Evolutionary conservation across 2,329 filamentous ascomycete species (phyloP).

Genomic region (Fusarium staphyleae): DNA sequence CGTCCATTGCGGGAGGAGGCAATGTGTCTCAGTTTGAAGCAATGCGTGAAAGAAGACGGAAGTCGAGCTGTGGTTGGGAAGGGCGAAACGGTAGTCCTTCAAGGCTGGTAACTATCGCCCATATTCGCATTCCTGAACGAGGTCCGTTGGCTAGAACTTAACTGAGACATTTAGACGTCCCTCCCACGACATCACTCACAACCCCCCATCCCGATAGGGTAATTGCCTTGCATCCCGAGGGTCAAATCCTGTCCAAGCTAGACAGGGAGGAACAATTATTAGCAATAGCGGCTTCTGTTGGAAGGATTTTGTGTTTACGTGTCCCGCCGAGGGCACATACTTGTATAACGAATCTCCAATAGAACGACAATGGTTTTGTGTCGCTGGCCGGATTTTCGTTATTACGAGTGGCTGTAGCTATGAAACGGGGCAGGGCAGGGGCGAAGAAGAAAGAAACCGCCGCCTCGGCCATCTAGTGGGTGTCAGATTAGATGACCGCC

Average conservation of each 20-base stretch:
- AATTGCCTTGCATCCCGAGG: constrained; percentile 11
- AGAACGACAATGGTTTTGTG: not conserved
- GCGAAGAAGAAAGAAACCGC: too few species aligned
- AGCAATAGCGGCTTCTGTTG: constrained; percentile 11
- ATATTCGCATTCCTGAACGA: constrained; percentile 41
- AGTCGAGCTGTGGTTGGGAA: constrained; percentile 26
- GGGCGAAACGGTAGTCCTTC: constrained; percentile 10
- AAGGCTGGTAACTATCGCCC: constrained; percentile 32
- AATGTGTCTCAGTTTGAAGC: constrained; percentile 42
- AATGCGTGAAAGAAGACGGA: constrained; percentile 6
- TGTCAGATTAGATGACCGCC: too few species aligned
- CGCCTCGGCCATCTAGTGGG: too few species aligned
- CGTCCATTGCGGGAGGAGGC: constrained; percentile 44
- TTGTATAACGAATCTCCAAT: too few species aligned
- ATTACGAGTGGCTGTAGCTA: too few species aligned
- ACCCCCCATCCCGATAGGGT: not conserved
- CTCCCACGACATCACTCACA: constrained; percentile 1
- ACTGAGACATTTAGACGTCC: constrained; percentile 38
- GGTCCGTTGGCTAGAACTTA: constrained; percentile 20
- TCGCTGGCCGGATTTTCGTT: too few species aligned
- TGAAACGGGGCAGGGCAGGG: too few species aligned
- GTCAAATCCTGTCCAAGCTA: too few species aligned
- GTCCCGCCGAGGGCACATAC: not conserved
- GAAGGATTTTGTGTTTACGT: constrained; percentile 11
- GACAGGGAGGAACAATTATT: constrained; percentile 19